Evolutionary conservation across 306 rosid genomes (phyloP).

Genomic region (Citrullus mucosospermus): DNA sequence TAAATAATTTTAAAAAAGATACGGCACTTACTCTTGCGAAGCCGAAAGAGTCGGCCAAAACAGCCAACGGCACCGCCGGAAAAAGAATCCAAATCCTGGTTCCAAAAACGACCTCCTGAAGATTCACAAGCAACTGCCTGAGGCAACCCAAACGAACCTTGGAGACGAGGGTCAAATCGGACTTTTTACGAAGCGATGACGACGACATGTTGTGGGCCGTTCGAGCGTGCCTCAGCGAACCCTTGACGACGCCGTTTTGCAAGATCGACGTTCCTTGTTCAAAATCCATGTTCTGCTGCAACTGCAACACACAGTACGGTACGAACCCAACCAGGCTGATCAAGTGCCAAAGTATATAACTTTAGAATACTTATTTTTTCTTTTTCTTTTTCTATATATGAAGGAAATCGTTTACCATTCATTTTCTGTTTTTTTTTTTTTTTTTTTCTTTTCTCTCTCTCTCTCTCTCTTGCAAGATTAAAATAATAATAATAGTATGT

Average conservation of each 20-base stretch:
- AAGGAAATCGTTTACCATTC: neutral
- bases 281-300: conserved; percentile 29
- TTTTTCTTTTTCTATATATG: neutral
- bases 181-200: conserved; percentile 53
- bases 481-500: too few species aligned
- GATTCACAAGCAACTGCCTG: conserved; percentile 29
- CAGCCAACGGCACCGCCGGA: conserved; percentile 63
- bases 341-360: neutral
- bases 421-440: neutral
- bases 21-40: conserved; percentile 45
- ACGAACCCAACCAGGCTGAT: neutral
- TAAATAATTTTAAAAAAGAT: too few species aligned
- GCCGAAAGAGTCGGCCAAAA: conserved; percentile 30
- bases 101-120: conserved; percentile 72
- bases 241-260: conserved; percentile 46
- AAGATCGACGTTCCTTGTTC: conserved; percentile 33
- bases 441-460: too few species aligned
- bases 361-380: too few species aligned
- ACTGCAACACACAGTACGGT: neutral
- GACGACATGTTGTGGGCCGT: conserved; percentile 73
- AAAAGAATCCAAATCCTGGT: conserved; percentile 64
- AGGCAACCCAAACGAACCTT: conserved; percentile 32
- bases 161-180: conserved; percentile 40
- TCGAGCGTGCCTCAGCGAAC: conserved; percentile 19
- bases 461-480: too few species aligned